Percentiles rank a stretch among this genome's conserved stretches.
Evolutionary conservation across 129 eudicot species (phyloP).

Genomic region (Artemisia annua): DNA sequence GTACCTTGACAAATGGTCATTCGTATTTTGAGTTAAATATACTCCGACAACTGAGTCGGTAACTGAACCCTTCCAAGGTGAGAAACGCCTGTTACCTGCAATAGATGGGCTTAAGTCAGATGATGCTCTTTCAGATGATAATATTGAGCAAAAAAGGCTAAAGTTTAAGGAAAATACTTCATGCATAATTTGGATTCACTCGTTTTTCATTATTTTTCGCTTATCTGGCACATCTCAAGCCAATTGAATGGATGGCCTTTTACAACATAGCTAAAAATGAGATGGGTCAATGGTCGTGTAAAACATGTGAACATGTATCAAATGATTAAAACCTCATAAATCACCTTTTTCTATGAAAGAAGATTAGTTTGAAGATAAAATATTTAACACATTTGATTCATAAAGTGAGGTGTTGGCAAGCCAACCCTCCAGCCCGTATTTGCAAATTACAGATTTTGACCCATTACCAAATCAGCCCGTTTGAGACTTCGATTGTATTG

Average conservation of each 20-base stretch:
- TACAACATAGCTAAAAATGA: neutral
- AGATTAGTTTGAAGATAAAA: neutral
- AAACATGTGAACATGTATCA: neutral
- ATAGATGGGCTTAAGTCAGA: slow-evolving; percentile 10
- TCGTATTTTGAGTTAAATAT: slow-evolving; percentile 72
- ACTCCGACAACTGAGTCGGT: slow-evolving; percentile 76
- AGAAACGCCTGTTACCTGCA: slow-evolving; percentile 63
- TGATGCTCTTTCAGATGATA: slow-evolving; percentile 9
- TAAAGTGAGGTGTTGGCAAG: slow-evolving; percentile 8
- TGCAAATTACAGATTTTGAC: neutral
- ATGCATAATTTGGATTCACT: slow-evolving; percentile 14
- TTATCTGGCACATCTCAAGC: no score
- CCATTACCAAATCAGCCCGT: neutral
- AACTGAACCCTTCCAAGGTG: slow-evolving; percentile 80
- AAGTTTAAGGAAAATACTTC: neutral
- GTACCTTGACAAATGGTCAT: slow-evolving; percentile 71
- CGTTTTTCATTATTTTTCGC: neutral
- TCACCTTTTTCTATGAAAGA: neutral
- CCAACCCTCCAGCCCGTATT: neutral
- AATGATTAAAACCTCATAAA: neutral
- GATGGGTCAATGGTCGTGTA: neutral
- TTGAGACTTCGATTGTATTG: neutral
- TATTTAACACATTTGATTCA: neutral
- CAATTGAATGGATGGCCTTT: no score
- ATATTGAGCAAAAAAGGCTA: neutral